Conservation (phyloP, 257 asterid genomes). For the Leonotis leonurus region DNA sequence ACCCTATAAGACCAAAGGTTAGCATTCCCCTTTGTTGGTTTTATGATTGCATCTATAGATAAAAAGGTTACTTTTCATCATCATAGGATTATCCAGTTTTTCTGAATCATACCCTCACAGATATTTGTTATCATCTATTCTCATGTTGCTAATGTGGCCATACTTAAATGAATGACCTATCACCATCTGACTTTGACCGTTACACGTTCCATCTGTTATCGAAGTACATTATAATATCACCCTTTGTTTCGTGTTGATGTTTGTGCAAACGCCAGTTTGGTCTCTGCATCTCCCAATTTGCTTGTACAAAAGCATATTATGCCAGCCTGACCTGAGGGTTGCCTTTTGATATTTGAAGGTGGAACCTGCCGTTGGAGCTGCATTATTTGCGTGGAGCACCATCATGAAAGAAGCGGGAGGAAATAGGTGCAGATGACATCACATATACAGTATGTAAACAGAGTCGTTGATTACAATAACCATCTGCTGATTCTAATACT, state of each 20-base stretch:
- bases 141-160: no score
- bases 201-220: background rate
- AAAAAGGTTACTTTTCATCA: background rate
- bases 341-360: conserved; percentile 36
- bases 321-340: background rate
- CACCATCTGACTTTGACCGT: background rate
- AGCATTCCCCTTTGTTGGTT: background rate
- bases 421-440: conserved; percentile 44
- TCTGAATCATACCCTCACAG: background rate
- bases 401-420: conserved; percentile 39
- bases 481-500: conserved; percentile 6
- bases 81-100: background rate
- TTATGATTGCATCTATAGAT: background rate
- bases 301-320: no score
- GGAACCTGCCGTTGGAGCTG: conserved; percentile 96
- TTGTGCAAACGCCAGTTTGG: background rate
- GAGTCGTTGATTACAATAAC: no score
- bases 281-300: background rate
- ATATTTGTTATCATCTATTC: background rate
- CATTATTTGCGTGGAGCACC: conserved; percentile 67
- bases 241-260: no score
- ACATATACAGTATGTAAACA: conserved; percentile 1
- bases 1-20: conserved; percentile 82
- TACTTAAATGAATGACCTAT: no score
- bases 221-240: no score